Conservation (phyloP, 768 basidiomycete genomes). For the Trametes cinnabarina region DNA sequence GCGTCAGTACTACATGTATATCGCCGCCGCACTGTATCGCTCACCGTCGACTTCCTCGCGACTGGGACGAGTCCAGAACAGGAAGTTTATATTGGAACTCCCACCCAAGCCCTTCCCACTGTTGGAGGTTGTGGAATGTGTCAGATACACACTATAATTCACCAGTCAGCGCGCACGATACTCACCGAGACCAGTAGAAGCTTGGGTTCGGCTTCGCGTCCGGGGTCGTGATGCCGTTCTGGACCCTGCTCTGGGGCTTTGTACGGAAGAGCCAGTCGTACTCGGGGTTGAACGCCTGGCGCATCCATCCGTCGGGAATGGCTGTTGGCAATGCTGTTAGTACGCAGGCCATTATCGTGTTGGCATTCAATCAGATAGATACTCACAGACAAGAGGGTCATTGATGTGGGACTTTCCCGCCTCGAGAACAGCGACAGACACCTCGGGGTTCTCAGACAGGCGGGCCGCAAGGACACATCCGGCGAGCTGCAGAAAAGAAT, state of each 20-base stretch:
- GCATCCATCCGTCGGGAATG: not conserved
- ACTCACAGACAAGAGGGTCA: conserved; percentile 20
- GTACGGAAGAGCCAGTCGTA: too few species aligned
- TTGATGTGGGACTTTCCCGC: conserved; percentile 26
- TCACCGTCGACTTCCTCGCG: conserved; percentile 26
- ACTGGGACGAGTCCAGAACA: conserved; percentile 24
- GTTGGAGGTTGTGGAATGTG: too few species aligned
- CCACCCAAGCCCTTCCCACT: conserved; percentile 31
- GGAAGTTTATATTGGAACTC: conserved; percentile 27
- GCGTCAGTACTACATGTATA: too few species aligned
- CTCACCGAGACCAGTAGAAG: conserved; percentile 13
- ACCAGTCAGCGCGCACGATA: not conserved
- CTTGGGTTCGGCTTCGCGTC: too few species aligned
- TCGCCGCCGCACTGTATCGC: too few species aligned
- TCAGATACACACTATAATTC: not conserved
- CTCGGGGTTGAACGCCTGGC: too few species aligned
- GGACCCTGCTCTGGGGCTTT: too few species aligned
- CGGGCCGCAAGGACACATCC: conserved; percentile 42
- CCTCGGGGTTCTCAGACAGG: conserved; percentile 36
- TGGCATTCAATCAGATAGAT: not conserved
- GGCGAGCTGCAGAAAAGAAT: conserved; percentile 20
- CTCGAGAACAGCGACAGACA: conserved; percentile 38
- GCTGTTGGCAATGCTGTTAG: conserved; percentile 17
- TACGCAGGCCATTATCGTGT: not conserved
- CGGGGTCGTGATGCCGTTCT: too few species aligned